Conservation (phyloP, 2,329 filamentous ascomycete species). For the Raffaelea albimanens region DNA sequence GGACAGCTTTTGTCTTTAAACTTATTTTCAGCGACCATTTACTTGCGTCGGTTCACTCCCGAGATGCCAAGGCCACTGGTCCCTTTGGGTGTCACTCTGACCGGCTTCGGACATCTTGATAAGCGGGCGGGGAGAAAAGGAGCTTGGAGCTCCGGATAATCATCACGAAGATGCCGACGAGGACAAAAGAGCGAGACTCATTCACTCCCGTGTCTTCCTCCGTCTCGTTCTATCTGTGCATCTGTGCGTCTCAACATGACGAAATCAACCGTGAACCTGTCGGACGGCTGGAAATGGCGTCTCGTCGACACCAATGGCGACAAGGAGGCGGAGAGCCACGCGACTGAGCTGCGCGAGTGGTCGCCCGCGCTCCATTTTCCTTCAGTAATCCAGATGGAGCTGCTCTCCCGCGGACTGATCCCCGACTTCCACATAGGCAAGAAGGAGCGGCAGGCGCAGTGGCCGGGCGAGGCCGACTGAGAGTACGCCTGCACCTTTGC, state of each 20-base stretch:
- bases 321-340: not conserved
- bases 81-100: too few relatives aligned
- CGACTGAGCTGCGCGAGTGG: not conserved
- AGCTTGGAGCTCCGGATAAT: too few relatives aligned
- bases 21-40: too few relatives aligned
- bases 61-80: too few relatives aligned
- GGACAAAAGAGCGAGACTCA: too few relatives aligned
- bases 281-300: not conserved
- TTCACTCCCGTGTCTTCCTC: too few relatives aligned
- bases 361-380: not conserved
- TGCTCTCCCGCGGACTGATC: constrained; percentile 19
- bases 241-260: not conserved
- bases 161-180: too few relatives aligned
- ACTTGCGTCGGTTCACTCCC: too few relatives aligned
- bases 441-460: constrained; percentile 50
- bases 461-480: constrained; percentile 54
- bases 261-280: not conserved
- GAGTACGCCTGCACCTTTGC: constrained; percentile 30
- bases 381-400: constrained; percentile 2
- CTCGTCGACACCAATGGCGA: not conserved
- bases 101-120: too few relatives aligned
- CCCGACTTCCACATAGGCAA: constrained; percentile 49
- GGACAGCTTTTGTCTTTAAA: too few relatives aligned
- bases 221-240: not conserved
- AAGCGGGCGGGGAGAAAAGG: too few relatives aligned